Percentiles rank a stretch among this genome's conserved stretches.
phyloP scores from a whole-genome alignment of 2,329 filamentous ascomycete species.

The Colletotrichum melonis region DNA sequence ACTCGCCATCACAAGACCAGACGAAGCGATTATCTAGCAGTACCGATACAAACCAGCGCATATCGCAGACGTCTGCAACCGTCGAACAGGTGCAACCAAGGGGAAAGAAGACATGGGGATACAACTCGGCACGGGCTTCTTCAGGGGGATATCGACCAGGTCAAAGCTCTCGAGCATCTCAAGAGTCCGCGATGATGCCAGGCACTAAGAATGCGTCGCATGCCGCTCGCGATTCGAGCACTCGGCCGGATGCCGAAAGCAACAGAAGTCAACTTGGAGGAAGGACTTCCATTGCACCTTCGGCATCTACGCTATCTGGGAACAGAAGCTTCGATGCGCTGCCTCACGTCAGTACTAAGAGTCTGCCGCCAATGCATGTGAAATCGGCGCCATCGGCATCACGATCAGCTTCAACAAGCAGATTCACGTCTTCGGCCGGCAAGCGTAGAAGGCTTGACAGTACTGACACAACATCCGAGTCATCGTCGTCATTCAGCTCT shows the following conservation, averaged over 20 bases:
- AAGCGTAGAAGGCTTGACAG: background rate
- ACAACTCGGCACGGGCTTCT: background rate
- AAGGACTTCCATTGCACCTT: background rate
- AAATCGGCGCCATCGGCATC: slow-evolving; percentile 4
- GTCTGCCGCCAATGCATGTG: slow-evolving; percentile 8
- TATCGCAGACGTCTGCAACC: background rate
- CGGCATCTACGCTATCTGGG: background rate
- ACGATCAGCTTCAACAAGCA: slow-evolving; percentile 1
- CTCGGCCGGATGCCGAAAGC: background rate
- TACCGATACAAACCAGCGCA: background rate
- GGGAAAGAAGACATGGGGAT: background rate
- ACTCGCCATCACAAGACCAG: background rate
- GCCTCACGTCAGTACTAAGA: background rate
- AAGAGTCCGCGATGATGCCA: background rate
- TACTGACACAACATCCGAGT: background rate
- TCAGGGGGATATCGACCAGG: background rate
- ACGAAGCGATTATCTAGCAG: background rate
- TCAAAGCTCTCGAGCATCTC: background rate
- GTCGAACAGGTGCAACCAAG: background rate
- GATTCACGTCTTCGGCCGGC: background rate
- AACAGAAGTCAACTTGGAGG: background rate
- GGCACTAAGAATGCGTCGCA: background rate
- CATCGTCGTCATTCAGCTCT: background rate
- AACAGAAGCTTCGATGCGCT: slow-evolving; percentile 2
- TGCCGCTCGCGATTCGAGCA: background rate